Base-by-base conservation (phyloP, 805 yeast genomes). In the Zygoascus ofunaensis region DNA sequence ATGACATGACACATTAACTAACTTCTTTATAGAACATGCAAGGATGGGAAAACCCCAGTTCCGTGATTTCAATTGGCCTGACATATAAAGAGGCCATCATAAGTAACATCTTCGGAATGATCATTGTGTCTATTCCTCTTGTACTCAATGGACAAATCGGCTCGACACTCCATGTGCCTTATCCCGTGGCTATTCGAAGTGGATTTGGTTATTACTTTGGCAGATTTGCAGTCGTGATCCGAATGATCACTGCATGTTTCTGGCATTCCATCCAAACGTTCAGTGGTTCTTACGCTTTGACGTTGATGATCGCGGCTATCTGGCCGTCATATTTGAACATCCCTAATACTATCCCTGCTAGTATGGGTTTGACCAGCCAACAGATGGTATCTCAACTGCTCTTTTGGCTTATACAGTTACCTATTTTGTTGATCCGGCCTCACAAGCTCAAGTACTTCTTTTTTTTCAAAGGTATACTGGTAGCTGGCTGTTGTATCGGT, bases 401-500 rank as follows among this genome's bases (percentile, higher is more conserved):
- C 39, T 87, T 82, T 63, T 87, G 95, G 89, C 65, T 82, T 10
- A 70, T 75, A 46, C 81, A 86, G 44, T 71, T 87, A 47, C 95
- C 95, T 4, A 80, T 82, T 52, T 72, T 87, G 52, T 80, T 82
- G 72, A 72, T 86, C 54, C 80, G 79, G 43, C 94, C 95, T 18
- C 94, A 87, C 56, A 72, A 74, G 43, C 76, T 87, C 45, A 77
- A 90, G 58, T 89, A 85, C 64, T 70, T 87, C 53, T 87, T 87
- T 68, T 80, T 94, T 0, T 73, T 79, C 43, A 87, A 87, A 62
- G 85, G 94, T 1, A 71, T 76, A 51, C 63, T 81, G 37, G 82
- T 84, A 43, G 92, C 95, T 3, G 66, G 80, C 45, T 94, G 92
- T 0, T 94, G 92, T 38, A 69, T 87, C 50, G 84, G 79, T 0